These are phyloP conservation scores for Glycyrrhiza uralensis DNA, from an alignment of 306 rosid species.

Conservation along the genomic window DNA sequence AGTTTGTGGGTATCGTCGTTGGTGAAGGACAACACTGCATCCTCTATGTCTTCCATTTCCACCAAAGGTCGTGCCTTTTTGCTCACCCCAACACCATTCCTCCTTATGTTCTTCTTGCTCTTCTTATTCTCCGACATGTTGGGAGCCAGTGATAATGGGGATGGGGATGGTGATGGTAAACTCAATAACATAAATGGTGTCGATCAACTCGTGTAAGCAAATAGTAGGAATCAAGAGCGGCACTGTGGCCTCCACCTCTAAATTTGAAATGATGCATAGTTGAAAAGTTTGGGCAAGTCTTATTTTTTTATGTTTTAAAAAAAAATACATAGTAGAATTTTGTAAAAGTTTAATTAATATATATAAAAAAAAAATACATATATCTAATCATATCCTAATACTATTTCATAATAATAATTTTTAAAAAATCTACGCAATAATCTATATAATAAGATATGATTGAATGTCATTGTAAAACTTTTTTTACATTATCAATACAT, in stretches of 20 bases:
- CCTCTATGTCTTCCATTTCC: conserved; percentile 61
- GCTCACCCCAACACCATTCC: neutral
- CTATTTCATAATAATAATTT: too few species aligned
- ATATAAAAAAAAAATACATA: too few species aligned
- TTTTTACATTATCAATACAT: too few species aligned
- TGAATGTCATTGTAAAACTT: too few species aligned
- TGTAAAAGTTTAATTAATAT: too few species aligned
- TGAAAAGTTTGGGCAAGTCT: too few species aligned
- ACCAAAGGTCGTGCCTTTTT: conserved; percentile 8
- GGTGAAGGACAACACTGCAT: conserved; percentile 39
- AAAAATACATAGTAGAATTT: too few species aligned
- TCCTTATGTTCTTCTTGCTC: neutral
- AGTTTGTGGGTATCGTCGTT: conserved; percentile 43
- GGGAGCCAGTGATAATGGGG: neutral
- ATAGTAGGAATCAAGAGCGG: neutral
- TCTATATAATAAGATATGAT: too few species aligned
- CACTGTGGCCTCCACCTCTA: neutral
- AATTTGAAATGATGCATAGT: neutral
- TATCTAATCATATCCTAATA: too few species aligned
- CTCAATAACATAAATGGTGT: conserved; percentile 1
- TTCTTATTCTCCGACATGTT: conserved; percentile 32
- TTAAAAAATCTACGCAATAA: too few species aligned
- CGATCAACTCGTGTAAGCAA: neutral
- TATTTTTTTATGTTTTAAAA: too few species aligned
- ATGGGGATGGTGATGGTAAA: neutral